Evolutionary conservation across 306 rosid genomes (phyloP), one percentile per base, ranked within the genome.

Genomic region (Corylus avellana): DNA sequence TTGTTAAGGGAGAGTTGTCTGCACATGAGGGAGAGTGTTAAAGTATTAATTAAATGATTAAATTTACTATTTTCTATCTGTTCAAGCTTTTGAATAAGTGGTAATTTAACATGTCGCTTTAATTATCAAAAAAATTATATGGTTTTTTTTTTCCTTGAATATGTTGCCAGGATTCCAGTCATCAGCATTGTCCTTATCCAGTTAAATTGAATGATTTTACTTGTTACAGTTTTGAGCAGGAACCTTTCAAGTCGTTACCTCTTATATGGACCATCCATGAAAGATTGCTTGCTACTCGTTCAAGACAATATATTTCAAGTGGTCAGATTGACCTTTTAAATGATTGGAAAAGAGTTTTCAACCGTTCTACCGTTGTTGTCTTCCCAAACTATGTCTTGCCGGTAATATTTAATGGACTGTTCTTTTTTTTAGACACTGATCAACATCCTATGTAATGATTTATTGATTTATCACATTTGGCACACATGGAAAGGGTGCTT

Each of bases 191-290:
- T 83, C 77, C 80, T 35, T 83, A 46, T 72, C 48, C 83, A 87
- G 77, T 81, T 81, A 75, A 79, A 79, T 55, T 70, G 74, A 89
- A 86, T 93, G 84, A 80, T 86, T 87, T 85, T 90, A 81, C 87
- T 89, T 88, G 86, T 85, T 76, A 75, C 98, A 96, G 99, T 80
- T 91, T 93, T 88, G 72, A 90, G 88, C 98, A 88, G 94, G 99
- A 96, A 83, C 99, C 99, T 79, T 96, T 96, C 92, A 93, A 89
- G 87, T 88, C 97, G 74, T 47, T 96, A 79, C 96, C 99, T 75
- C 85, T 93, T 71, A 64, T 96, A 84, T 96, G 99, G 99, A 86
- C 89, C 44, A 72, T 96, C 87, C 97, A 89, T 68, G 98, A 91
- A 83, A 77, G 84, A 78, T 87, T 84, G 10, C 98, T 96, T 79